A percentile compares a stretch with the other conserved stretches of the same genome.
Conservation (phyloP, 2,329 filamentous ascomycete genomes). For the Pezicula neosporulosa region DNA sequence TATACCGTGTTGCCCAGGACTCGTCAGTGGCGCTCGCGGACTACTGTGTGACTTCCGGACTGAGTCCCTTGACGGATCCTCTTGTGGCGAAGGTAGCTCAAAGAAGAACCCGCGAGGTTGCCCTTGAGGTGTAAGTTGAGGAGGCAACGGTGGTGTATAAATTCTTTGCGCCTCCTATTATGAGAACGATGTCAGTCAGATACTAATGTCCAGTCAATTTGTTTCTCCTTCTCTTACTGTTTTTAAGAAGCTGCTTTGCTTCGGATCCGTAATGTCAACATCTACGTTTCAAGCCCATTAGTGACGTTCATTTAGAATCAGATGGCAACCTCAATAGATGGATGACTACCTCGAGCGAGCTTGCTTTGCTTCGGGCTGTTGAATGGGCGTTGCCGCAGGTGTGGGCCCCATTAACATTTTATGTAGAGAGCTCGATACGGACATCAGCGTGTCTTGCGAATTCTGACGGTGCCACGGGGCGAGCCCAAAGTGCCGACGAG, state of each 20-base stretch:
- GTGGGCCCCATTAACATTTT: slow-evolving; percentile 25
- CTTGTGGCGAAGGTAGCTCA: slow-evolving; percentile 13
- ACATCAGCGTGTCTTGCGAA: slow-evolving; percentile 24
- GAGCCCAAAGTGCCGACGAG: slow-evolving; percentile 19
- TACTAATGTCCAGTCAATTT: background rate
- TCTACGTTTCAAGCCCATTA: background rate
- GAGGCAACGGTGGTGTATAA: slow-evolving; percentile 25
- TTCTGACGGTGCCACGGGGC: slow-evolving; percentile 28
- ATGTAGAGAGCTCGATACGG: slow-evolving; percentile 25
- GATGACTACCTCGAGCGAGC: slow-evolving; percentile 16
- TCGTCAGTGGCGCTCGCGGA: background rate
- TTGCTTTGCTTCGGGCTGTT: slow-evolving; percentile 11
- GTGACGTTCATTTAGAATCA: background rate
- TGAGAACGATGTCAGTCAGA: background rate
- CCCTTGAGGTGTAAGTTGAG: slow-evolving; percentile 8
- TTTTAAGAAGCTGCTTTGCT: slow-evolving; percentile 10
- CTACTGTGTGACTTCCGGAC: background rate
- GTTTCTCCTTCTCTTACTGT: slow-evolving; percentile 16
- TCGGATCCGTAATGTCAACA: background rate
- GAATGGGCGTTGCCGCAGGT: slow-evolving; percentile 21
- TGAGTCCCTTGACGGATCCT: background rate
- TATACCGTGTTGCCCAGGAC: background rate
- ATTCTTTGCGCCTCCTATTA: slow-evolving; percentile 26
- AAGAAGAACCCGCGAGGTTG: slow-evolving; percentile 22
- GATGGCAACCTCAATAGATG: background rate